Evolutionary conservation across 768 basidiomycete genomes (phyloP).

Genomic region (Myochromella boudieri): DNA sequence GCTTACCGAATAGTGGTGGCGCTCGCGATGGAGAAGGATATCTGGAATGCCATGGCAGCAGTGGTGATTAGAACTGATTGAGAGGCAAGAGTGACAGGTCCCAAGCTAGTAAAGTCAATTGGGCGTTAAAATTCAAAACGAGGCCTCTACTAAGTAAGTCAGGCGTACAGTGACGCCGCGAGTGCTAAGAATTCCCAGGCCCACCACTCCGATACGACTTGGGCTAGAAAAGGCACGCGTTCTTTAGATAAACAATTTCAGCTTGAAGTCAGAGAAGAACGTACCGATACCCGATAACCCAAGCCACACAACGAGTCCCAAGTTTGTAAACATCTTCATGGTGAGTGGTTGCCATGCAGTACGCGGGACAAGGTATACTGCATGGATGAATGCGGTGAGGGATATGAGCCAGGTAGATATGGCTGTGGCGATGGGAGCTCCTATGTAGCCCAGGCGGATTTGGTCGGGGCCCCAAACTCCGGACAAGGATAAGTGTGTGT

Average conservation of each 20-base stretch:
- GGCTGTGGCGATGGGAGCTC: constrained; percentile 87
- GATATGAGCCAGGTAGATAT: constrained; percentile 83
- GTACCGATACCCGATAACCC: constrained; percentile 81
- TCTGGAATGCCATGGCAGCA: constrained; percentile 72
- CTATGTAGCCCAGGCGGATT: constrained; percentile 82
- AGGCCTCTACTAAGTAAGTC: neutral
- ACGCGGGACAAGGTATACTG: constrained; percentile 52
- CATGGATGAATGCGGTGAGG: constrained; percentile 58
- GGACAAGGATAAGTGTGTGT: neutral
- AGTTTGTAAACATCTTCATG: constrained; percentile 57
- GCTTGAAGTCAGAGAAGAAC: too few species aligned
- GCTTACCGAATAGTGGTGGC: constrained; percentile 85
- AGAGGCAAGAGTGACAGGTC: constrained; percentile 76
- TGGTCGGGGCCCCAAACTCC: constrained; percentile 79
- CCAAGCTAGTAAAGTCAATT: constrained; percentile 46
- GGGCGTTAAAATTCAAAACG: neutral
- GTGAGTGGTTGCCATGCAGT: constrained; percentile 83
- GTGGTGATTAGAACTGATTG: constrained; percentile 84
- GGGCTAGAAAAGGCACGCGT: constrained; percentile 51
- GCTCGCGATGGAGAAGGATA: constrained; percentile 76
- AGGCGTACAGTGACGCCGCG: constrained; percentile 44
- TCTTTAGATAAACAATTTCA: neutral
- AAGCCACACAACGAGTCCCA: constrained; percentile 69
- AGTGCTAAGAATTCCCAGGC: constrained; percentile 84
- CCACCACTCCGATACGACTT: constrained; percentile 94